Evolutionary conservation across 345 rosid genomes (phyloP).

Genomic region (Laguncularia racemosa): DNA sequence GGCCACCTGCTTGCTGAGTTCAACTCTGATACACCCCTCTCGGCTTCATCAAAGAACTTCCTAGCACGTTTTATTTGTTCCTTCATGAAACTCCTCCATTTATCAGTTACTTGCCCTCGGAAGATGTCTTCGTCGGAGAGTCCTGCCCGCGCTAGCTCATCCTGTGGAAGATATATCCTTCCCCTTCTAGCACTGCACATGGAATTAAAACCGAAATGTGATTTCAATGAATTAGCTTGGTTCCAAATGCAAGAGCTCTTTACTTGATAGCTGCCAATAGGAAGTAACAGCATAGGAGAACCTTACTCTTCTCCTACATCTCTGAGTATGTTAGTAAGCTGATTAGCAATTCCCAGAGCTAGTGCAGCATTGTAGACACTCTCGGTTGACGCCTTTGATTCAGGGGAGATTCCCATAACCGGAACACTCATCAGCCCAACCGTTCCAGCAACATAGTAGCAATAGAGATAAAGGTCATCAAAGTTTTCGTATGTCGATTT

Average conservation of each 20-base stretch:
- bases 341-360: conserved; percentile 50
- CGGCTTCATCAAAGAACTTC: conserved; percentile 44
- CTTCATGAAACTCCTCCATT: conserved; percentile 46
- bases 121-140: conserved; percentile 40
- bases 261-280: neutral
- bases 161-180: conserved; percentile 44
- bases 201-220: neutral
- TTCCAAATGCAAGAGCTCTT: neutral
- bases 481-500: conserved; percentile 36
- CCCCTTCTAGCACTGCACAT: conserved; percentile 37
- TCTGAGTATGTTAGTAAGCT: conserved; percentile 49
- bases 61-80: conserved; percentile 44
- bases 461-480: conserved; percentile 52
- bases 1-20: conserved; percentile 44
- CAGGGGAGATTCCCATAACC: conserved; percentile 45
- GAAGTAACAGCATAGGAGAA: neutral
- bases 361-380: conserved; percentile 43
- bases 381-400: conserved; percentile 40
- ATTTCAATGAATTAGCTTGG: neutral
- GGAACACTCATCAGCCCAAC: conserved; percentile 54
- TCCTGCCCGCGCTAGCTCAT: conserved; percentile 33
- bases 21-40: conserved; percentile 38
- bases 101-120: conserved; percentile 32
- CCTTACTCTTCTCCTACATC: conserved; percentile 60
- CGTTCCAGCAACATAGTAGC: conserved; percentile 52